A percentile compares a stretch with the other conserved stretches of the same genome.
Conservation (phyloP, 2,329 filamentous ascomycete genomes). For the Neonectria neomacrospora region DNA sequence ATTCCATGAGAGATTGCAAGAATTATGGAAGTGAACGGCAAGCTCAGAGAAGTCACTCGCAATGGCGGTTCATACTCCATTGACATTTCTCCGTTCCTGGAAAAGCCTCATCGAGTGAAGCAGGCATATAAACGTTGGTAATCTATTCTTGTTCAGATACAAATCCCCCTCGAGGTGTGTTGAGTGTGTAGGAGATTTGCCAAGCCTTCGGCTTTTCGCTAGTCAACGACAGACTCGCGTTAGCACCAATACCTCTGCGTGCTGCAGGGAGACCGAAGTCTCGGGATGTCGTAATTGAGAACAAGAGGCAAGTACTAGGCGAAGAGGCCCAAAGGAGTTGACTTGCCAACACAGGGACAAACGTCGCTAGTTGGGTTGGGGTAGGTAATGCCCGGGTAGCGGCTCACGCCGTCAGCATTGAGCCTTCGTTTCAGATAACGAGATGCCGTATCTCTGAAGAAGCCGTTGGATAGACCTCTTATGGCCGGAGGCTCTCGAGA, state of each 20-base stretch:
- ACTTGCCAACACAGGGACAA: not conserved
- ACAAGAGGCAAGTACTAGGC: not conserved
- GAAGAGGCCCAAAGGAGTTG: not conserved
- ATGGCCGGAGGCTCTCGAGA: not conserved
- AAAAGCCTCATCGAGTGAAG: not conserved
- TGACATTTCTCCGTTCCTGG: not conserved
- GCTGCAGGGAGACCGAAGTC: constrained; percentile 2
- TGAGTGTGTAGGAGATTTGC: not conserved
- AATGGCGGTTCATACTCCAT: not conserved
- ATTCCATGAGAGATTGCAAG: not conserved
- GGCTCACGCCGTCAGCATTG: constrained; percentile 3
- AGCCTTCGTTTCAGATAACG: not conserved
- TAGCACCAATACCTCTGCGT: not conserved
- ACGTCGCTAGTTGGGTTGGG: not conserved
- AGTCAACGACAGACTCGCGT: not conserved
- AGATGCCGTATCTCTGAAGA: not conserved
- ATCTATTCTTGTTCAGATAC: not conserved
- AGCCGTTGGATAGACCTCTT: not conserved
- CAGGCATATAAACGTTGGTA: not conserved
- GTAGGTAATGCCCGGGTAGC: not conserved
- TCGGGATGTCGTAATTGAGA: not conserved
- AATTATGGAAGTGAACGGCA: not conserved
- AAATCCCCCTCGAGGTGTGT: not conserved
- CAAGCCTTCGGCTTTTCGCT: not conserved
- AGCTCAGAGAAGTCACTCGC: not conserved